A percentile compares a stretch with the other conserved stretches of the same genome.
These are phyloP conservation scores for Paecilomyces variotii DNA, from an alignment of 2,329 filamentous ascomycete genomes.

Conservation along the genomic window DNA sequence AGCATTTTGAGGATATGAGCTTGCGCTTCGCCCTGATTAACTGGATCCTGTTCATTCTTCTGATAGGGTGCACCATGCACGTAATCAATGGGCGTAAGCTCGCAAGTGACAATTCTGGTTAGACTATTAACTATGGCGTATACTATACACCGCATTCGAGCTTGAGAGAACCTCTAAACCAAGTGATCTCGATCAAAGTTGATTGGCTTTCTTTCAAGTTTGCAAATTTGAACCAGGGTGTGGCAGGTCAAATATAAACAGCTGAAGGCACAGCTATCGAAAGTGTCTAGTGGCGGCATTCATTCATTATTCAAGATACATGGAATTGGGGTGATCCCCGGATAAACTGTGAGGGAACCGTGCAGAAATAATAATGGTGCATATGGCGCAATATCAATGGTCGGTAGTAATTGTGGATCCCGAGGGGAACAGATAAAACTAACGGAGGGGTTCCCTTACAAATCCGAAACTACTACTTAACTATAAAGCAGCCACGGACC, in stretches of 20 bases:
- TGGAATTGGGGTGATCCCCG: neutral
- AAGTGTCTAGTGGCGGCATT: too few relatives aligned
- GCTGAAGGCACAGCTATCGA: too few relatives aligned
- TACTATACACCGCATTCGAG: neutral
- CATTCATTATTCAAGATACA: neutral
- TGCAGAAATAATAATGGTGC: neutral
- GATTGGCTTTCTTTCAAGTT: too few relatives aligned
- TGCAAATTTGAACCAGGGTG: too few relatives aligned
- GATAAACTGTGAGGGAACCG: neutral
- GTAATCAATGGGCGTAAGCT: neutral
- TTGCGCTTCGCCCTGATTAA: neutral
- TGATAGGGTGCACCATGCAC: neutral
- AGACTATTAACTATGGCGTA: neutral
- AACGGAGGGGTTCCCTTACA: neutral
- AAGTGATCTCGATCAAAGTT: too few relatives aligned
- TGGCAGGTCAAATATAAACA: too few relatives aligned
- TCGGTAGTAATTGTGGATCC: neutral
- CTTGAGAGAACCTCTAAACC: too few relatives aligned
- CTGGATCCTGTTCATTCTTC: neutral
- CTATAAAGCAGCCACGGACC: neutral
- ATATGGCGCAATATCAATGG: neutral
- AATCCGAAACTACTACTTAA: neutral
- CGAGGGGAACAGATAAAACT: neutral
- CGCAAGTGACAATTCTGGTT: neutral
- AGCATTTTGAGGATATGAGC: neutral